Conservation (phyloP, 805 yeast species). For the Wickerhamiella hasegawae region DNA sequence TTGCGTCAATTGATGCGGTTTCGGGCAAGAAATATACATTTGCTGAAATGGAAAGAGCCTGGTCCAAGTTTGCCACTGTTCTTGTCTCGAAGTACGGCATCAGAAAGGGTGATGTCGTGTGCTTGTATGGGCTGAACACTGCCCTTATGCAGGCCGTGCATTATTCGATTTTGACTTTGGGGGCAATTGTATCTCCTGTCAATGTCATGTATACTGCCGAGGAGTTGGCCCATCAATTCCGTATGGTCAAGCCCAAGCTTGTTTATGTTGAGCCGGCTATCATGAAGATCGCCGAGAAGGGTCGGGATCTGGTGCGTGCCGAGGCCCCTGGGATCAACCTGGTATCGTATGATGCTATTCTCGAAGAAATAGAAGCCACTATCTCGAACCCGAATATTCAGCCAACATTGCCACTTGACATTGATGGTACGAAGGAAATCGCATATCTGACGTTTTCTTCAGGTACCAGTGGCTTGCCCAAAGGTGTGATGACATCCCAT, state of each 20-base stretch:
- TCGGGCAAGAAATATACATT: slow-evolving; percentile 12
- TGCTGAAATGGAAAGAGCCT: slow-evolving; percentile 6
- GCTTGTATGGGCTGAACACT: slow-evolving; percentile 18
- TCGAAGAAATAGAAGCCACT: slow-evolving; percentile 18
- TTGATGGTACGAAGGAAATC: slow-evolving; percentile 6
- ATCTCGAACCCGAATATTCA: slow-evolving; percentile 16
- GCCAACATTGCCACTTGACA: slow-evolving; percentile 16
- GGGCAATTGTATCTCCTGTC: slow-evolving; percentile 20
- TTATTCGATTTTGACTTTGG: slow-evolving; percentile 14
- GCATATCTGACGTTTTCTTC: no score
- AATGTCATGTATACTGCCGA: slow-evolving; percentile 16
- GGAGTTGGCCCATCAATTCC: slow-evolving; percentile 17
- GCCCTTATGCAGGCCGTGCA: slow-evolving; percentile 18
- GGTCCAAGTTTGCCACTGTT: slow-evolving; percentile 12
- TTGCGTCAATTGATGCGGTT: slow-evolving; percentile 11
- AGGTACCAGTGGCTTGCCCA: slow-evolving; percentile 46
- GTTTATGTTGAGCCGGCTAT: background rate
- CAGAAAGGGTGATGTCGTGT: slow-evolving; percentile 19
- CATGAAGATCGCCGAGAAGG: background rate
- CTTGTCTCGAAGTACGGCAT: slow-evolving; percentile 13
- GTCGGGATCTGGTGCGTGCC: background rate
- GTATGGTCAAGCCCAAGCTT: background rate
- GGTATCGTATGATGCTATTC: slow-evolving; percentile 16
- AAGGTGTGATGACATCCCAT: slow-evolving; percentile 58
- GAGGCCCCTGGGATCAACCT: slow-evolving; percentile 12